Percentiles rank a stretch among this genome's conserved stretches.
These are phyloP conservation scores for Verbena officinalis DNA, from an alignment of 257 asterid genomes.

Conservation along the genomic window DNA sequence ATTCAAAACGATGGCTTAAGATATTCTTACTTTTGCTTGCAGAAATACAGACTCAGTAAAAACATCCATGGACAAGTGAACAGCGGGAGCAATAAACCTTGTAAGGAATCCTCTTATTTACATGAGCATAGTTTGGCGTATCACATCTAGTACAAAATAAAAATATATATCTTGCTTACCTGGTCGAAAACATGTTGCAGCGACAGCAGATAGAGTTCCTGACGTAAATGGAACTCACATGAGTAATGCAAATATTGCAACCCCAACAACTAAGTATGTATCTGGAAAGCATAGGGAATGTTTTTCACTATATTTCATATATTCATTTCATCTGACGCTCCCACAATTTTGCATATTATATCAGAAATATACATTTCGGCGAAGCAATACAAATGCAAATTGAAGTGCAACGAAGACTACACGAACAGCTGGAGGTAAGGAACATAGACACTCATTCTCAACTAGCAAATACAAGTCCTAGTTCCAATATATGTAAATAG, in stretches of 20 bases:
- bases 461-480: constrained; percentile 2
- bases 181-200: constrained; percentile 41
- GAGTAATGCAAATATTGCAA: constrained; percentile 46
- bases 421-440: constrained; percentile 89
- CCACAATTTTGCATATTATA: constrained; percentile 24
- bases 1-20: constrained; percentile 10
- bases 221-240: constrained; percentile 56
- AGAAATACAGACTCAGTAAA: constrained; percentile 94
- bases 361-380: constrained; percentile 68
- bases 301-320: constrained; percentile 20
- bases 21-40: constrained; percentile 35
- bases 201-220: constrained; percentile 52
- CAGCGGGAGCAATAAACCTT: constrained; percentile 61
- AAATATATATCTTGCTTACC: constrained; percentile 28
- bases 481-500: neutral
- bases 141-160: neutral
- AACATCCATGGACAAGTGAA: constrained; percentile 80
- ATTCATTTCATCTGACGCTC: constrained; percentile 21
- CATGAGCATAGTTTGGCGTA: constrained; percentile 16
- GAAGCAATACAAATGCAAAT: constrained; percentile 90
- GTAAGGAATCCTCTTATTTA: constrained; percentile 47
- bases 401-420: constrained; percentile 79
- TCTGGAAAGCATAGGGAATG: constrained; percentile 16
- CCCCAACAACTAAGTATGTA: constrained; percentile 65
- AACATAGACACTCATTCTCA: neutral